Evolutionary conservation across 805 yeast species (phyloP).

Genomic region (Candida railenensis): DNA sequence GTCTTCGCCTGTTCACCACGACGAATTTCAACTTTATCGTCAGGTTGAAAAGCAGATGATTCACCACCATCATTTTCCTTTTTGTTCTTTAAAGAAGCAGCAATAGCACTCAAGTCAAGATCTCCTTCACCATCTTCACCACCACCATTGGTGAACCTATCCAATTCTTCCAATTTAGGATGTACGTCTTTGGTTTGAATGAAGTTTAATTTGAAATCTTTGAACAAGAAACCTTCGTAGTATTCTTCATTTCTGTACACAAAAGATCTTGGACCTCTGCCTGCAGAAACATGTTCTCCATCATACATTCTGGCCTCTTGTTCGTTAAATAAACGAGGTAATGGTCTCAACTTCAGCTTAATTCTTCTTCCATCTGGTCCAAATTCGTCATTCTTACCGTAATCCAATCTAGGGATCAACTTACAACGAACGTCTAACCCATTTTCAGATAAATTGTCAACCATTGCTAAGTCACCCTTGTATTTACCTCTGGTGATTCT

Average conservation of each 20-base stretch:
- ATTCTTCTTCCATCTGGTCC: constrained; percentile 46
- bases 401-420: constrained; percentile 90
- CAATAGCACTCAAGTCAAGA: constrained; percentile 80
- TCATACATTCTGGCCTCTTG: constrained; percentile 87
- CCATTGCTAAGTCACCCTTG: constrained; percentile 89
- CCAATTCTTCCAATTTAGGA: constrained; percentile 87
- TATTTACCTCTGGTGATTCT: constrained; percentile 88
- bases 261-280: constrained; percentile 59
- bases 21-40: constrained; percentile 88
- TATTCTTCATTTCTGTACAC: constrained; percentile 86
- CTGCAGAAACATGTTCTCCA: constrained; percentile 65
- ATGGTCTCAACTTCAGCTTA: constrained; percentile 70
- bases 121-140: constrained; percentile 63
- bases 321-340: constrained; percentile 83
- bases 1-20: constrained; percentile 94
- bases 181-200: constrained; percentile 79
- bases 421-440: constrained; percentile 94
- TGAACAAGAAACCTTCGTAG: constrained; percentile 81
- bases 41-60: constrained; percentile 71
- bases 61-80: constrained; percentile 26
- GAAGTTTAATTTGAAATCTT: constrained; percentile 81
- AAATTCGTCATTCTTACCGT: constrained; percentile 63
- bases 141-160: constrained; percentile 70
- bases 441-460: constrained; percentile 89
- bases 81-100: constrained; percentile 73